Evolutionary conservation across 192 early-diverging fungal genomes (phyloP).

Genomic region (Martensiomyces pterosporus): DNA sequence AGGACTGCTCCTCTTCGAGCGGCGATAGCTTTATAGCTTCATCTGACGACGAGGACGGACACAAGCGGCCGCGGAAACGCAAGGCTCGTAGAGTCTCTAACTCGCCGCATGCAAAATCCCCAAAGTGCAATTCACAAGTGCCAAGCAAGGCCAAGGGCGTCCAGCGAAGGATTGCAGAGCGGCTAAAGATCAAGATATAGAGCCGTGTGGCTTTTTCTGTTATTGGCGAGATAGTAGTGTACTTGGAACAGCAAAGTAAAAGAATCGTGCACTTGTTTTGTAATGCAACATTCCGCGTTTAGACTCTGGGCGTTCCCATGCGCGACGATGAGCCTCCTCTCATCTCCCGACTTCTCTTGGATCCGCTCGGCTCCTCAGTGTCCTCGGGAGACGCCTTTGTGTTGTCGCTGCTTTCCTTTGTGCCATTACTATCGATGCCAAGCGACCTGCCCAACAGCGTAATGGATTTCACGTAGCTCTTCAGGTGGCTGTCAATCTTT

Average conservation of each 20-base stretch:
- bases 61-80: constrained; percentile 8
- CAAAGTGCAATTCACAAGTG: background rate
- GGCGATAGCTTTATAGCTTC: constrained; percentile 27
- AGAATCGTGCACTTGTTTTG: background rate
- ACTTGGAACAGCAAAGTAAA: too few relatives aligned
- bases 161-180: constrained; percentile 37
- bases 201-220: too few relatives aligned
- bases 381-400: constrained; percentile 8
- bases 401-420: constrained; percentile 1
- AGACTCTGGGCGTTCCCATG: constrained; percentile 26
- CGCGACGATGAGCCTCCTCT: constrained; percentile 24
- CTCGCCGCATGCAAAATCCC: background rate
- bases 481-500: constrained; percentile 33
- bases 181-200: constrained; percentile 48
- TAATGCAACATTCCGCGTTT: background rate
- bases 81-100: too few relatives aligned
- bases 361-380: constrained; percentile 15
- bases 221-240: too few relatives aligned
- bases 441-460: constrained; percentile 22
- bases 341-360: constrained; percentile 20
- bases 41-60: constrained; percentile 18
- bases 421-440: constrained; percentile 6
- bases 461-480: constrained; percentile 32
- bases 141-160: constrained; percentile 15
- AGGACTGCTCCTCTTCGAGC: constrained; percentile 8